phyloP scores from a whole-genome alignment of 2,329 filamentous ascomycete genomes.

The Xylariaceae sp. region DNA sequence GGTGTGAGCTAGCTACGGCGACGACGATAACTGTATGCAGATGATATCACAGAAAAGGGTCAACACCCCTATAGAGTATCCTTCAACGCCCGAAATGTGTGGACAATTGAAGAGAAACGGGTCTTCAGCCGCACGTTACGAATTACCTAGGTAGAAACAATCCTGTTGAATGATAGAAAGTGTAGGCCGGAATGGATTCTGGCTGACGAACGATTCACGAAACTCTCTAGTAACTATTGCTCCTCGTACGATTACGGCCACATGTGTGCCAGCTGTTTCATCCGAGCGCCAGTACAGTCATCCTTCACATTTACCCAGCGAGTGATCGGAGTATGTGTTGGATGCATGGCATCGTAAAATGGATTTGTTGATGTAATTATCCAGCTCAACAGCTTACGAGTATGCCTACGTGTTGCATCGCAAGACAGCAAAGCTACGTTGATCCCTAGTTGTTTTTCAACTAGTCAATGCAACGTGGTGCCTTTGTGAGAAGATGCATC shows the following conservation, averaged over 20 bases:
- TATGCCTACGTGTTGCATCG: slow-evolving; percentile 14
- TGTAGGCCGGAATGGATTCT: background rate
- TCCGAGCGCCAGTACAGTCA: background rate
- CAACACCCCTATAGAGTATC: too few relatives aligned
- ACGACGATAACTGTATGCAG: too few relatives aligned
- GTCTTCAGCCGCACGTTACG: background rate
- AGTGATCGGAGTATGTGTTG: slow-evolving; percentile 4
- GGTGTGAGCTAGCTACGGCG: too few relatives aligned
- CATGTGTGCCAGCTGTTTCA: slow-evolving; percentile 2
- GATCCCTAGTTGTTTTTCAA: slow-evolving; percentile 7
- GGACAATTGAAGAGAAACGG: background rate
- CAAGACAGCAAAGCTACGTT: slow-evolving; percentile 7
- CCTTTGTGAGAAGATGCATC: background rate
- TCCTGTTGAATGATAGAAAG: background rate
- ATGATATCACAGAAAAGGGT: too few relatives aligned
- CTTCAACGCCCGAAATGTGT: too few relatives aligned
- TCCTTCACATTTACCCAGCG: slow-evolving; percentile 8
- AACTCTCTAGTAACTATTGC: background rate
- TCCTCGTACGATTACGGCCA: background rate
- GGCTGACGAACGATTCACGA: background rate
- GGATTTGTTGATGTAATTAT: slow-evolving; percentile 4
- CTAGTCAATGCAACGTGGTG: slow-evolving; percentile 17
- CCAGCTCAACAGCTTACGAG: slow-evolving; percentile 2
- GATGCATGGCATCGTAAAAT: background rate
- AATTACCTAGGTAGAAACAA: background rate